phyloP scores from a whole-genome alignment of 192 early-diverging fungal genomes.

The Dissophora ornata region DNA sequence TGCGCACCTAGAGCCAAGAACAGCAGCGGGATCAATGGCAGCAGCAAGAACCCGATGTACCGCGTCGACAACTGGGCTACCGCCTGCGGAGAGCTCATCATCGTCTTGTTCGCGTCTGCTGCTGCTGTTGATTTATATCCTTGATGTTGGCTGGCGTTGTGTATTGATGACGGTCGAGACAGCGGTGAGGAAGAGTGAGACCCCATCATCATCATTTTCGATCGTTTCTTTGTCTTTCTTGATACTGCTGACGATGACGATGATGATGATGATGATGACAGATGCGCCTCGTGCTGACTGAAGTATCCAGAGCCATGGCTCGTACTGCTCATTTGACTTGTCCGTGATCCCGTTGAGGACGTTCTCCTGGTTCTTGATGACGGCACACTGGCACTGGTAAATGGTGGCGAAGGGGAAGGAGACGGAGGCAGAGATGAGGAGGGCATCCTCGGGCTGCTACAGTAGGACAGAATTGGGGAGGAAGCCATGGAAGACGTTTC shows the following conservation, averaged over 20 bases:
- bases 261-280: neutral
- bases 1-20: constrained; percentile 40
- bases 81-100: constrained; percentile 21
- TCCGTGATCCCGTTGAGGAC: constrained; percentile 28
- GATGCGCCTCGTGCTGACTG: neutral
- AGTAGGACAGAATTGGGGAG: constrained; percentile 31
- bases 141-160: neutral
- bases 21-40: constrained; percentile 32
- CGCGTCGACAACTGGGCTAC: constrained; percentile 26
- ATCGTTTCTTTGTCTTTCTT: neutral
- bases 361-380: constrained; percentile 14
- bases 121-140: neutral
- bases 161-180: constrained; percentile 4
- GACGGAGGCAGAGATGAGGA: constrained; percentile 32
- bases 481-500: constrained; percentile 21
- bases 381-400: neutral
- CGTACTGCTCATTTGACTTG: constrained; percentile 21
- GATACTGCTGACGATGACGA: neutral
- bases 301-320: constrained; percentile 12
- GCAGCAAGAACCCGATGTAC: constrained; percentile 35
- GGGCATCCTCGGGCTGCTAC: constrained; percentile 26
- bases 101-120: neutral
- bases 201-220: neutral
- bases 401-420: constrained; percentile 30
- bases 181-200: constrained; percentile 7